phyloP scores from a whole-genome alignment of 345 rosid genomes.

The Camelina hispida region DNA sequence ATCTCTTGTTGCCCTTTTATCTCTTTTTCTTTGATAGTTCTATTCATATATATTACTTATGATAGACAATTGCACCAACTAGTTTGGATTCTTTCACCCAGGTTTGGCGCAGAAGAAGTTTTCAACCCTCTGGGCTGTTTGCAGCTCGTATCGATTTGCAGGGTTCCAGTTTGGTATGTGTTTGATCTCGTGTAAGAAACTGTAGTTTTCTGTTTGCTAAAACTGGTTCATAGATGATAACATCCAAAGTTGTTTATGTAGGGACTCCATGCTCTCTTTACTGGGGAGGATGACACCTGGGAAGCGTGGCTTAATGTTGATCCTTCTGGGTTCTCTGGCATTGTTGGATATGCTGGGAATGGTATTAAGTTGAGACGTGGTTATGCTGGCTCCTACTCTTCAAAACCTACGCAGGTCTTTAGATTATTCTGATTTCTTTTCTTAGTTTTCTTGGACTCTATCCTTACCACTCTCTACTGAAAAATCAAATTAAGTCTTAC shows the following conservation, averaged over 20 bases:
- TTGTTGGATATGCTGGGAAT: constrained; percentile 66
- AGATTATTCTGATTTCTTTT: not conserved
- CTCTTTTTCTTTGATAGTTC: constrained; percentile 6
- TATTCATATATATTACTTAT: not conserved
- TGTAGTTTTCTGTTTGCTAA: constrained; percentile 18
- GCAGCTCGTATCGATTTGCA: constrained; percentile 97
- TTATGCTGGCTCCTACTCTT: constrained; percentile 65
- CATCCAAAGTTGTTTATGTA: constrained; percentile 41
- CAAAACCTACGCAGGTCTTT: constrained; percentile 85
- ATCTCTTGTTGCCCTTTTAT: not conserved
- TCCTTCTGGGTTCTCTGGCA: constrained; percentile 73
- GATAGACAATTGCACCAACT: constrained; percentile 17
- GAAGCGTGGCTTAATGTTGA: constrained; percentile 94
- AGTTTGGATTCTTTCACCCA: constrained; percentile 42
- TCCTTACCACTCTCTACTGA: not conserved
- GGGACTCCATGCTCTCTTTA: constrained; percentile 95
- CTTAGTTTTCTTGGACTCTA: not conserved
- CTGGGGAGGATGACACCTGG: constrained; percentile 96
- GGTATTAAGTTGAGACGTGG: constrained; percentile 94
- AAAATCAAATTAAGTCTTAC: not conserved
- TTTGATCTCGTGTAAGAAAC: constrained; percentile 22
- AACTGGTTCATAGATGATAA: constrained; percentile 22
- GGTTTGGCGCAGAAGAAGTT: constrained; percentile 97
- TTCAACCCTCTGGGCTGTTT: constrained; percentile 92
- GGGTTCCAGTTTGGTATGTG: constrained; percentile 76